A percentile compares a stretch with the other conserved stretches of the same genome.
Conservation (phyloP, 345 rosid species). For the Eutrema japonicum region DNA sequence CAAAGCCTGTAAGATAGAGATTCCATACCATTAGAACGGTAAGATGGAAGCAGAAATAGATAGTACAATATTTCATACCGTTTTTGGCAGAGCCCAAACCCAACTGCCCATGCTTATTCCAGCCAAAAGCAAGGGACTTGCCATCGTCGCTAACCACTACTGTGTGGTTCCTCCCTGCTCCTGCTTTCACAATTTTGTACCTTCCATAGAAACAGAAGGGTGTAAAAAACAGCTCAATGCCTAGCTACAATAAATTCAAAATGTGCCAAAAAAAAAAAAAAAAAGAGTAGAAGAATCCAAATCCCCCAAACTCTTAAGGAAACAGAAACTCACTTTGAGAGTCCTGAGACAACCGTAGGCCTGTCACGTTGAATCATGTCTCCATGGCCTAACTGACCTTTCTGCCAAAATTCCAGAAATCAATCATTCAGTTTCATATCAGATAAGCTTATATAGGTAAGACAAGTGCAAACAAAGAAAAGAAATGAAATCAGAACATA, state of each 20-base stretch:
- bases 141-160: conserved; percentile 85
- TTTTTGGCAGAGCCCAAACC: conserved; percentile 79
- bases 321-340: conserved; percentile 64
- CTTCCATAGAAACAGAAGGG: conserved; percentile 46
- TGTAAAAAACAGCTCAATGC: conserved; percentile 11
- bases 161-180: conserved; percentile 80
- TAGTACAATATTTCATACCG: conserved; percentile 49
- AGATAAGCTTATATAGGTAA: conserved; percentile 1
- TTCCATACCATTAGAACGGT: conserved; percentile 4
- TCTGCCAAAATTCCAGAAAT: conserved; percentile 51
- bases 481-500: conserved; percentile 30
- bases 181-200: conserved; percentile 74
- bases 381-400: conserved; percentile 97
- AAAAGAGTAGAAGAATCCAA: neutral
- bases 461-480: neutral
- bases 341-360: conserved; percentile 90
- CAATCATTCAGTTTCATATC: neutral
- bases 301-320: neutral
- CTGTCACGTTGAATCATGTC: conserved; percentile 88
- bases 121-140: conserved; percentile 83
- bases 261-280: neutral
- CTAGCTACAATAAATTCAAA: neutral
- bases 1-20: conserved; percentile 21
- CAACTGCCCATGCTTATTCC: conserved; percentile 97
- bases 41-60: conserved; percentile 1